phyloP scores from a whole-genome alignment of 805 yeast species.

The Spathaspora sp. region DNA sequence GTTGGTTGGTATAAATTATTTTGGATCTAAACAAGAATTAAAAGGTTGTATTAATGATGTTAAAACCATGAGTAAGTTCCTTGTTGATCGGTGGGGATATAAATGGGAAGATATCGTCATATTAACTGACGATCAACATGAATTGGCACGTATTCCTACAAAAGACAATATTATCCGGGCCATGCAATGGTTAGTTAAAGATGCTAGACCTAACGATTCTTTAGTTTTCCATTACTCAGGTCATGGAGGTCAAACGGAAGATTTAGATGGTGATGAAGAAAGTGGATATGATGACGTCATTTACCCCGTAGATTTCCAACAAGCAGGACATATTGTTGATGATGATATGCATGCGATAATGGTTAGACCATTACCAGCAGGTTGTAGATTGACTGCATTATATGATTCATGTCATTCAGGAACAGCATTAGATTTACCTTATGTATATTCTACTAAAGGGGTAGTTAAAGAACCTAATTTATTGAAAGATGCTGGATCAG shows the following conservation, averaged over 20 bases:
- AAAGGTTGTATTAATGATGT: constrained; percentile 39
- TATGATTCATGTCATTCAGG: constrained; percentile 40
- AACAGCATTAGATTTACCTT: constrained; percentile 37
- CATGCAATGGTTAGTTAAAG: constrained; percentile 38
- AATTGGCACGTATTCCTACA: constrained; percentile 28
- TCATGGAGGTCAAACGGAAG: constrained; percentile 37
- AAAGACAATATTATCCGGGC: constrained; percentile 31
- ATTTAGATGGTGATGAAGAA: constrained; percentile 36
- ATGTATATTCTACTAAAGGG: constrained; percentile 39
- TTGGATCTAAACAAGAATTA: constrained; percentile 26
- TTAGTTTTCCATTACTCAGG: constrained; percentile 38
- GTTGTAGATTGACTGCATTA: constrained; percentile 36
- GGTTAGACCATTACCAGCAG: constrained; percentile 34
- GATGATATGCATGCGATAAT: constrained; percentile 38
- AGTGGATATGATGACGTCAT: constrained; percentile 34
- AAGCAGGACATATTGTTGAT: constrained; percentile 30
- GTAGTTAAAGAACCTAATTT: constrained; percentile 36
- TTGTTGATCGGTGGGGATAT: constrained; percentile 27
- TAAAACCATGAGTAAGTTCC: constrained; percentile 32
- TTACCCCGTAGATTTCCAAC: constrained; percentile 34
- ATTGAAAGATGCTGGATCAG: constrained; percentile 34
- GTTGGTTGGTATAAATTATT: constrained; percentile 34
- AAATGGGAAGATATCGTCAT: constrained; percentile 35
- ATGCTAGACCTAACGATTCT: constrained; percentile 37
- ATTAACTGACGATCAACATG: constrained; percentile 34